Evolutionary conservation across 1,139 yeast species (phyloP), one percentile per base, ranked within the genome.

Genomic region (Waltiozyma sp.): DNA sequence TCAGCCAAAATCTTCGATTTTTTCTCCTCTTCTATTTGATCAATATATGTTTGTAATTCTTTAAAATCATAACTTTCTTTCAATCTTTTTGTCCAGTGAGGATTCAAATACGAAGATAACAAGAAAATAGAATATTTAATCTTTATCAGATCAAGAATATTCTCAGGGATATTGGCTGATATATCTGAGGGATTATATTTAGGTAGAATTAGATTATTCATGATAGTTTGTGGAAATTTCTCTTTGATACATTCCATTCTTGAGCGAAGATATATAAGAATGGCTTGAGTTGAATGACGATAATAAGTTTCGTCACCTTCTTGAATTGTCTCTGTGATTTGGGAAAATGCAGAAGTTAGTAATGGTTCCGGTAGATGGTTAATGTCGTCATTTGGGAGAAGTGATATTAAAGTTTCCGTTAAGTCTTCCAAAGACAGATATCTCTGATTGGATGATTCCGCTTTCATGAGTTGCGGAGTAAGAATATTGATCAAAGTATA

Each of bases 281-380:
- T 61, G 45, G 65, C 70, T 0, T 49, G 52, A 3, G 53, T 41
- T 4, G 71, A 64, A 39, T 65, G 66, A 51, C 66, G 72, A 55
- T 65, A 77, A 51, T 72, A 78, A 1, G 43, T 39, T 37, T 72
- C 77, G 18, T 62, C 75, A 37, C 66, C 68, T 49, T 75, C 78
- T 14, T 52, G 56, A 3, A 75, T 60, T 0, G 52, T 49, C 13
- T 75, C 80, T 53, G 77, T 73, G 3, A 75, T 62, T 3, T 41
- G 35, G 1, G 48, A 52, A 23, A 77, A 51, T 1, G 63, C 49
- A 1, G 43, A 37, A 14, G 46, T 41, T 8, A 68, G 49, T 8
- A 57, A 21, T 1, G 36, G 14, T 8, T 57, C 55, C 0, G 69
- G 62, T 13, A 73, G 39, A 11, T 51, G 52, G 6, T 57, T 54